These are phyloP conservation scores for Aureobasidium vineae DNA, from an alignment of 2,329 filamentous ascomycete species.

Conservation along the genomic window DNA sequence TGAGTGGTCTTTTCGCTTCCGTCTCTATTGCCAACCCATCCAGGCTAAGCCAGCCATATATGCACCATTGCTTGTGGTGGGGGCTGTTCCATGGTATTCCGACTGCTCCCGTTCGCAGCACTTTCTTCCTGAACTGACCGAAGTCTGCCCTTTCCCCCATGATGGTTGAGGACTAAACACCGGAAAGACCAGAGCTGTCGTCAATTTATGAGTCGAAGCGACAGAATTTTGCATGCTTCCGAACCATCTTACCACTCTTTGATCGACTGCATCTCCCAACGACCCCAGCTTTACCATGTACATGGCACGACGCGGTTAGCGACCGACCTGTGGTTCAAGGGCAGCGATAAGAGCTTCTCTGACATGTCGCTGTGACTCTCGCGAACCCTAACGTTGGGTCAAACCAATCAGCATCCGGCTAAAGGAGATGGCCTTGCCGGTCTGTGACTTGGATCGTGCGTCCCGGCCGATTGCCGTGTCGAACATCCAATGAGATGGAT, in stretches of 20 bases:
- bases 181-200: not conserved
- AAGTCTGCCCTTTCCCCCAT: constrained; percentile 9
- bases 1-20: not conserved
- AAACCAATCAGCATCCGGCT: not conserved
- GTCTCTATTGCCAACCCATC: not conserved
- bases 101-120: constrained; percentile 6
- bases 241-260: not conserved
- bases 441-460: not conserved
- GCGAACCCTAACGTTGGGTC: not conserved
- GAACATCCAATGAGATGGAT: constrained; percentile 1
- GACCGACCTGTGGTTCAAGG: constrained; percentile 10
- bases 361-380: constrained; percentile 16
- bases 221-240: not conserved
- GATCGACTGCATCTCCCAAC: not conserved
- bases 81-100: not conserved
- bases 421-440: not conserved
- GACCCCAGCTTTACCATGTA: not conserved
- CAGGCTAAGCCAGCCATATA: constrained; percentile 9
- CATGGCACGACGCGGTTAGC: not conserved
- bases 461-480: no score
- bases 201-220: not conserved
- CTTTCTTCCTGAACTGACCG: constrained; percentile 1
- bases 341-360: constrained; percentile 17
- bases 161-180: not conserved
- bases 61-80: not conserved